Evolutionary conservation across 371 early-diverging fungal genomes (phyloP), one percentile per base, ranked within the genome.

Genomic region (Mortierella sp.): DNA sequence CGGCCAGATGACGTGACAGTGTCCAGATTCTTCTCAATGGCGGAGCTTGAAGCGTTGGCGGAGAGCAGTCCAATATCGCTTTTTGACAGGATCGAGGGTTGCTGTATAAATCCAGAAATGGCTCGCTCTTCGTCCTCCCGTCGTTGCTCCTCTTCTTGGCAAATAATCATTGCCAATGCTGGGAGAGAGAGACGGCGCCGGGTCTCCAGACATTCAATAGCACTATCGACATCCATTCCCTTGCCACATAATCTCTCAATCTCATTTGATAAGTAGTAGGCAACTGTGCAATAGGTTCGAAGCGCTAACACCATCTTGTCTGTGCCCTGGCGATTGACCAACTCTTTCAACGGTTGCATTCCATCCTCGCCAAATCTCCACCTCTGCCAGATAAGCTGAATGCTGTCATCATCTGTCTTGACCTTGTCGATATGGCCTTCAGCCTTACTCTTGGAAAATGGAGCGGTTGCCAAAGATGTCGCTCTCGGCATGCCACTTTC

Each of bases 301-400:
- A 67, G 40, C 24, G 24, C 24, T 2, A 9, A 34, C 0, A 1
- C 40, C 67, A 67, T 24, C 24, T 24, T 40, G 10, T 37, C 67
- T 40, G 11, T 21, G 9, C 67, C 37, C 21, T 67, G 9, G 43
- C 67, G 43, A 9, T 40, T 67, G 40, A 67, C 43, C 24, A 67
- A 19, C 5, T 67, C 67, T 19, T 67, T 19, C 10, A 67, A 40
- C 10, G 67, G 11, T 9, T 24, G 10, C 11, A 34, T 24, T 40
- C 67, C 67, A 21, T 67, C 43, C 21, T 67, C 43, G 10, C 67
- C 67, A 37, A 67, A 8, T 21, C 34, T 67, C 67, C 67, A 67
- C 24, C 67, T 67, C 21, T 67, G 67, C 67, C 67, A 67, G 6
- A 37, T 21, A 5, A 37, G 67, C 19, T 40, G 34, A 37, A 67